Conservation (phyloP, 2,329 filamentous ascomycete genomes). For the Polychaeton citri region DNA sequence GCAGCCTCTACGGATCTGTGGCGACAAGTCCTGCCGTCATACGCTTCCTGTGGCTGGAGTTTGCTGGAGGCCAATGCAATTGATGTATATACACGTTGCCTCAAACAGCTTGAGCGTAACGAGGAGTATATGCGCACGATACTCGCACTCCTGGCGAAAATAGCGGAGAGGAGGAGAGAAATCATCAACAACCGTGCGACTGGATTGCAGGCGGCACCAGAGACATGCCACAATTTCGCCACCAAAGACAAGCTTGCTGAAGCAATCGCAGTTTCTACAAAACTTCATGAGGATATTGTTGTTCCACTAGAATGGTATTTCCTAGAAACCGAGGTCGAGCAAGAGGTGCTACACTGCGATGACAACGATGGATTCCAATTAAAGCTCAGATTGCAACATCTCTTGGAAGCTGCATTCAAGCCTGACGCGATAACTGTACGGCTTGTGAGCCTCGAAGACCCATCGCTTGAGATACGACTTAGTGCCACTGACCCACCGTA, state of each 20-base stretch:
- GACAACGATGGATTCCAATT: slow-evolving; percentile 64
- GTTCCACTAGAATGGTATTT: slow-evolving; percentile 65
- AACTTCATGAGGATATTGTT: slow-evolving; percentile 47
- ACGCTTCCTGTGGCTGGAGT: slow-evolving; percentile 65
- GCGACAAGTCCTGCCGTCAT: slow-evolving; percentile 62
- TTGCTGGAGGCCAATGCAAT: slow-evolving; percentile 71
- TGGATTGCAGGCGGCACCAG: too few relatives aligned
- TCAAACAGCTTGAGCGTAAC: slow-evolving; percentile 60
- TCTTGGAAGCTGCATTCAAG: slow-evolving; percentile 57
- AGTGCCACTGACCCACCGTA: slow-evolving; percentile 31
- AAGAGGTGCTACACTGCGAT: slow-evolving; percentile 54
- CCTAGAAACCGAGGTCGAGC: slow-evolving; percentile 52
- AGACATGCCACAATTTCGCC: too few relatives aligned
- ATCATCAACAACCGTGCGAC: too few relatives aligned
- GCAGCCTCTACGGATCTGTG: slow-evolving; percentile 64
- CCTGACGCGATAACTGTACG: slow-evolving; percentile 53
- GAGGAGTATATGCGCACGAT: slow-evolving; percentile 70
- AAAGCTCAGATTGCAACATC: slow-evolving; percentile 52
- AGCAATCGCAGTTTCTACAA: slow-evolving; percentile 34
- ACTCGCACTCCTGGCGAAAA: slow-evolving; percentile 60
- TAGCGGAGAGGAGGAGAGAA: slow-evolving; percentile 33
- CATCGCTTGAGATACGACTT: slow-evolving; percentile 55
- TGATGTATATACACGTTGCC: slow-evolving; percentile 69
- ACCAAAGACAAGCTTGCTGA: too few relatives aligned
- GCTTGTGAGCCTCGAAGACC: slow-evolving; percentile 44